Evolutionary conservation across 2,329 filamentous ascomycete species (phyloP).

Genomic region (Colletotrichum costaricense): DNA sequence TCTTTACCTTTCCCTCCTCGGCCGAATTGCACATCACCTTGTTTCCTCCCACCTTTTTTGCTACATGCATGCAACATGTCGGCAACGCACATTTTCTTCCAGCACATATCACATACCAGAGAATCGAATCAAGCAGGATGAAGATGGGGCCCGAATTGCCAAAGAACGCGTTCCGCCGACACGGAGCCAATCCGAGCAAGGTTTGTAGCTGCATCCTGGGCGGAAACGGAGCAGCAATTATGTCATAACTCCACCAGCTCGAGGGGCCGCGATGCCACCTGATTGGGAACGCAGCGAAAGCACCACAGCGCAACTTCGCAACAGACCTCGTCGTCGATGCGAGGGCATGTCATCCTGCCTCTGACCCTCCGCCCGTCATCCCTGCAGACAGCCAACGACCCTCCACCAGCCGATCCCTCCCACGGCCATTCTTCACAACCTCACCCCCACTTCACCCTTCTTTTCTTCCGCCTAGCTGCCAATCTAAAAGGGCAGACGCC

Average conservation of each 20-base stretch:
- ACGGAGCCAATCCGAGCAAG: not conserved
- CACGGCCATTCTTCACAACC: constrained; percentile 1
- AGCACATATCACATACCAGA: constrained; percentile 8
- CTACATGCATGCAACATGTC: constrained; percentile 2
- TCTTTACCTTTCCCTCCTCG: not conserved
- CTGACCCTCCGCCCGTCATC: constrained; percentile 35
- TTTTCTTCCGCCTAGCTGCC: not conserved
- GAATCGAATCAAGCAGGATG: not conserved
- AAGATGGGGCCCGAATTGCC: not conserved
- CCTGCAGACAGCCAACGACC: constrained; percentile 7
- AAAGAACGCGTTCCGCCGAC: not conserved
- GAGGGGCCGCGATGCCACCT: constrained; percentile 14
- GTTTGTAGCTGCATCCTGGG: constrained; percentile 12
- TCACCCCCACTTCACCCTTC: not conserved
- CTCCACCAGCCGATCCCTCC: not conserved
- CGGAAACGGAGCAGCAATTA: constrained; percentile 34
- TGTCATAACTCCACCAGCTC: constrained; percentile 39
- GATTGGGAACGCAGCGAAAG: constrained; percentile 29
- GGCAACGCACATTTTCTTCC: not conserved
- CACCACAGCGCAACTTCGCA: not conserved
- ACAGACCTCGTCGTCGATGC: constrained; percentile 5
- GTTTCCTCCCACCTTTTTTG: constrained; percentile 10
- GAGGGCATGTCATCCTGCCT: constrained; percentile 46
- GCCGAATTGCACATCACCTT: not conserved
- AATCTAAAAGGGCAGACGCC: not conserved